These are phyloP conservation scores for Phytophthora chlamydospora DNA, from an alignment of 352 stramenopile genomes.

Conservation along the genomic window DNA sequence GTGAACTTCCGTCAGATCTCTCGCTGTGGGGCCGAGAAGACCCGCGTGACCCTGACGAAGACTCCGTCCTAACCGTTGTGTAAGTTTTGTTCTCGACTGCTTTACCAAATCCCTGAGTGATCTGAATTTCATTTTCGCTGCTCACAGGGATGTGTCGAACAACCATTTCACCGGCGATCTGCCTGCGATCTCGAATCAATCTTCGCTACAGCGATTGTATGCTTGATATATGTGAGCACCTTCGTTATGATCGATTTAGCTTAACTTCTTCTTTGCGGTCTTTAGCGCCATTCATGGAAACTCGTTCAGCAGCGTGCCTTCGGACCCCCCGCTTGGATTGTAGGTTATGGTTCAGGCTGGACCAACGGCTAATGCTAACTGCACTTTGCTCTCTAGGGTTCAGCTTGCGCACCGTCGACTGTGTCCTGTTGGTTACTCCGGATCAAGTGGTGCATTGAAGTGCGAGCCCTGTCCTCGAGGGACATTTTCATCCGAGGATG, in stretches of 20 bases:
- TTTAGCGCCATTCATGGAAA: slow-evolving; percentile 48
- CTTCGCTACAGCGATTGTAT: slow-evolving; percentile 55
- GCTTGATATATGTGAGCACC: slow-evolving; percentile 4
- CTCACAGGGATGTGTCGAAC: slow-evolving; percentile 50
- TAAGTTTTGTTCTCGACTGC: slow-evolving; percentile 26
- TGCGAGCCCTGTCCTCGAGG: slow-evolving; percentile 46
- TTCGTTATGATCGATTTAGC: no score
- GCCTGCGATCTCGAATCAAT: slow-evolving; percentile 51
- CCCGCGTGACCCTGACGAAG: slow-evolving; percentile 55
- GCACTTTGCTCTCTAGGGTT: slow-evolving; percentile 37
- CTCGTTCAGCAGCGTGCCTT: slow-evolving; percentile 31
- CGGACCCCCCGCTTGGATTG: slow-evolving; percentile 33
- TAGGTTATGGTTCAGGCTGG: slow-evolving; percentile 39
- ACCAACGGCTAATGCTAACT: slow-evolving; percentile 32
- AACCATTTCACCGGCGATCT: slow-evolving; percentile 53
- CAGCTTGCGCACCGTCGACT: slow-evolving; percentile 23
- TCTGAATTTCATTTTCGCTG: neutral
- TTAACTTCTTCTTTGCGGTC: neutral
- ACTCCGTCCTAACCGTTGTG: slow-evolving; percentile 50
- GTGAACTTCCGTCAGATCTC: slow-evolving; percentile 43
- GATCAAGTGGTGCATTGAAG: slow-evolving; percentile 34
- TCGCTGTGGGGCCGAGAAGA: slow-evolving; percentile 52
- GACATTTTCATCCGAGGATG: slow-evolving; percentile 47
- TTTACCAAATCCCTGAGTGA: neutral
- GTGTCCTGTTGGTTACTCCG: slow-evolving; percentile 48